Conservation (phyloP, 805 yeast genomes). For the Phaffomyces opuntiae region DNA sequence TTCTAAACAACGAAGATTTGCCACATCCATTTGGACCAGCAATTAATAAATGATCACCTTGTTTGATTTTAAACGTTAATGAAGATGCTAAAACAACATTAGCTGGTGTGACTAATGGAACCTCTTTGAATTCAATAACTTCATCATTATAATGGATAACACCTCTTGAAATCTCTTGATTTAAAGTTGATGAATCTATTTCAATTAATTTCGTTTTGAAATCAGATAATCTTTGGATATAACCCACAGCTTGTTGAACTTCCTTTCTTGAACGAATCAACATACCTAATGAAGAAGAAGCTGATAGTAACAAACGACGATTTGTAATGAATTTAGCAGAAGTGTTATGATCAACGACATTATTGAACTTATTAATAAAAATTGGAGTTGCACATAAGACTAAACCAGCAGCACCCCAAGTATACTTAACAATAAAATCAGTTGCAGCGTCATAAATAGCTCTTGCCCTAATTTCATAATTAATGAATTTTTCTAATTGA, state of each 20-base stretch:
- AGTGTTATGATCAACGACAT: conserved; percentile 34
- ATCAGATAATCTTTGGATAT: conserved; percentile 64
- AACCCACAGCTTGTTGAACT: conserved; percentile 77
- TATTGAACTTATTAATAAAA: conserved; percentile 47
- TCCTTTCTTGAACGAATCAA: conserved; percentile 80
- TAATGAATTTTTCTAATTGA: conserved; percentile 69
- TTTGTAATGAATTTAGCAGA: conserved; percentile 88
- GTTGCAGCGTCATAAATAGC: conserved; percentile 81
- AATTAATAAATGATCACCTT: conserved; percentile 79
- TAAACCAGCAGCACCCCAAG: conserved; percentile 95
- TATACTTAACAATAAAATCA: conserved; percentile 81
- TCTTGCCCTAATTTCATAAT: conserved; percentile 67
- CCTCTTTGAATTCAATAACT: conserved; percentile 58
- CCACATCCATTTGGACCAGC: conserved; percentile 98
- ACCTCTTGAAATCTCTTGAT: conserved; percentile 18
- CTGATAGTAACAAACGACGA: conserved; percentile 73
- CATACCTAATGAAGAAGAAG: conserved; percentile 84
- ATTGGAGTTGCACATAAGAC: conserved; percentile 84
- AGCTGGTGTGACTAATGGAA: conserved; percentile 82
- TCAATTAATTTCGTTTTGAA: conserved; percentile 58
- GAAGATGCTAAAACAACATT: conserved; percentile 64
- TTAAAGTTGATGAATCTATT: conserved; percentile 28
- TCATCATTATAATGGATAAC: conserved; percentile 44
- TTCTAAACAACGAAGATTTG: conserved; percentile 83
- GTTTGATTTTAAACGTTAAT: conserved; percentile 63